Evolutionary conservation across 345 rosid species (phyloP).

Genomic region (Kandelia obovata): DNA sequence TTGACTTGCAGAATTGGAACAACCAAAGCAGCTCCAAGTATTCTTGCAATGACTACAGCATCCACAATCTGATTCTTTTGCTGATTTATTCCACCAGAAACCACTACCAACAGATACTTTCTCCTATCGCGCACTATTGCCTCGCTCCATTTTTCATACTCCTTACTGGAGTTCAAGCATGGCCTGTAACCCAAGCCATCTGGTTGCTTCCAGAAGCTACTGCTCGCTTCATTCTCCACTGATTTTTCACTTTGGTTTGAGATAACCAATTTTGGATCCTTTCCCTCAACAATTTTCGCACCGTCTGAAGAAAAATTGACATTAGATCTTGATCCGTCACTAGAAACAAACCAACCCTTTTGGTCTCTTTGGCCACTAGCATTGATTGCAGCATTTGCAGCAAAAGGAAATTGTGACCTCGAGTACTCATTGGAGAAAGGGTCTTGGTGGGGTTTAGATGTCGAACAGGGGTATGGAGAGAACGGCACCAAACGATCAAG

Average conservation of each 20-base stretch:
- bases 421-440: slow-evolving; percentile 14
- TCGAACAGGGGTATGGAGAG: slow-evolving; percentile 48
- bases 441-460: slow-evolving; percentile 23
- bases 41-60: slow-evolving; percentile 93
- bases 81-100: slow-evolving; percentile 94
- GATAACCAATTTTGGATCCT: not conserved
- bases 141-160: slow-evolving; percentile 50
- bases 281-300: not conserved
- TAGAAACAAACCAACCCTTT: slow-evolving; percentile 8
- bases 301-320: not conserved
- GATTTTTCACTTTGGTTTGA: slow-evolving; percentile 14
- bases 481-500: slow-evolving; percentile 46
- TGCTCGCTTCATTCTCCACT: slow-evolving; percentile 15
- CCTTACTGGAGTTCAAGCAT: slow-evolving; percentile 53
- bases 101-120: slow-evolving; percentile 81
- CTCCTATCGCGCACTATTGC: slow-evolving; percentile 43
- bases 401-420: slow-evolving; percentile 23
- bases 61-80: slow-evolving; percentile 99
- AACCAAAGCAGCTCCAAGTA: slow-evolving; percentile 90
- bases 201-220: slow-evolving; percentile 92
- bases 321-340: slow-evolving; percentile 17
- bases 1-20: slow-evolving; percentile 95
- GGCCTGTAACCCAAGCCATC: slow-evolving; percentile 86
- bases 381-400: slow-evolving; percentile 16
- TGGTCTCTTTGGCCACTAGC: not conserved